phyloP scores from a whole-genome alignment of 2,329 filamentous ascomycete genomes.

The Elsinoe arachidis region DNA sequence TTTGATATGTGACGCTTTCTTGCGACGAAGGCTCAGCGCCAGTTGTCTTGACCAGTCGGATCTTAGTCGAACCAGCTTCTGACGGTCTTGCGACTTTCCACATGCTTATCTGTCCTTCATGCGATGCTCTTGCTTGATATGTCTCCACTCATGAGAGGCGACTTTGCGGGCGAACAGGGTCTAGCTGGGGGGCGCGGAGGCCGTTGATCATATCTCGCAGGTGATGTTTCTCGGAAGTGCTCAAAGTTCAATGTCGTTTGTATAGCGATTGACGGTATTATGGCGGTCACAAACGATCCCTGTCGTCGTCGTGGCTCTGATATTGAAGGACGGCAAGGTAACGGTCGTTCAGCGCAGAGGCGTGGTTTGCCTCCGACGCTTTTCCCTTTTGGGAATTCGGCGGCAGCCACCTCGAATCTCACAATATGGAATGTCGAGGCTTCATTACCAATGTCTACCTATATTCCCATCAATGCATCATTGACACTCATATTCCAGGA shows the following conservation, averaged over 20 bases:
- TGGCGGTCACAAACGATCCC: not conserved
- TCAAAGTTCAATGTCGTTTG: not conserved
- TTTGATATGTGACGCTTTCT: conserved; percentile 5
- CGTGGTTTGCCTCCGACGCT: conserved; percentile 7
- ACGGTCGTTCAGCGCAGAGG: not conserved
- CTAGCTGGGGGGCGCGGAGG: not conserved
- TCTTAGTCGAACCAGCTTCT: conserved; percentile 5
- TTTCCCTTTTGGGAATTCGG: not conserved
- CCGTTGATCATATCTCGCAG: not conserved
- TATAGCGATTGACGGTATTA: not conserved
- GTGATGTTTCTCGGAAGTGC: not conserved
- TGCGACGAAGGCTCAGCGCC: not conserved
- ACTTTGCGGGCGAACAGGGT: not conserved
- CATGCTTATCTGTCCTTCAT: not conserved
- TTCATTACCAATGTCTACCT: too few relatives aligned
- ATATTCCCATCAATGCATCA: too few relatives aligned
- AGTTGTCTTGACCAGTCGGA: not conserved
- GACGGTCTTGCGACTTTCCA: conserved; percentile 7
- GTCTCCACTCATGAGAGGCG: not conserved
- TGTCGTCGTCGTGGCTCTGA: not conserved
- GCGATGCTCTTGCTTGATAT: conserved; percentile 7
- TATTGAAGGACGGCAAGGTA: not conserved
- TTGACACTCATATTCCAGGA: too few relatives aligned
- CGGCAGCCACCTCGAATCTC: not conserved
- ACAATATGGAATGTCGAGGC: too few relatives aligned